Evolutionary conservation across 257 asterid genomes (phyloP), one percentile per base, ranked within the genome.

Genomic region (Solanum sparsipilum): DNA sequence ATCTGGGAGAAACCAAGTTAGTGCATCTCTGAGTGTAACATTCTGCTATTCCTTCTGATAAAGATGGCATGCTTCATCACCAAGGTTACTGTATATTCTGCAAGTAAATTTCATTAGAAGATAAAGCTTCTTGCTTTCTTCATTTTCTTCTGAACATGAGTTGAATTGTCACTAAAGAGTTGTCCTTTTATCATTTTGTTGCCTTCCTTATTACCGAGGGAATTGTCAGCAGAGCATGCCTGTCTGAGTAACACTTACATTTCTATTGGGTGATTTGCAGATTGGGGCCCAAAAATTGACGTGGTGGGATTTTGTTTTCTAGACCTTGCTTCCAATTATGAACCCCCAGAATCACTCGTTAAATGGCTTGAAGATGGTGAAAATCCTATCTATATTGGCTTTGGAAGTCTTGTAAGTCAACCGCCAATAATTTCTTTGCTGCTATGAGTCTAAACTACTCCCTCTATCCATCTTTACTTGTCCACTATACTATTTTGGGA

Each of bases 231-330:
- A 85, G 88, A 65, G 32, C 31, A 35, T 20, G 48, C 52, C 71
- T 86, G 70, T 72, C 41, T 71, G 36, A 25, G 38, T 60, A 34
- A 52, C 48, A 34, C 52, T 52, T 18, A 12, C 58, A 72, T 73
- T 81, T 86, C 85, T 34, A 36, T 58, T 38, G 25, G 27, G 32
- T 76, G 82, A 88, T 86, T 71, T 90, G 90, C 95, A 95, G 99
- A 96, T 87, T 96, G 99, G 99, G 98, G 99, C 29, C 93, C 95
- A n/a, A 94, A 92, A 60, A 90, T 94, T 83, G 99, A 95, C 87
- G 98, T 96, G 29, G 98, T 96, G 81, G 99, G 99, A 34, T 96
- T 95, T 93, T 95, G 98, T 88, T 95, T 95, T 91, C 92, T 95
- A 76, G 99, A 96, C 90, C 98, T 96, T 86, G 98, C 98, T 38